phyloP scores from a whole-genome alignment of 1,284 basidiomycete genomes.

The Rhodotorula sp. region DNA sequence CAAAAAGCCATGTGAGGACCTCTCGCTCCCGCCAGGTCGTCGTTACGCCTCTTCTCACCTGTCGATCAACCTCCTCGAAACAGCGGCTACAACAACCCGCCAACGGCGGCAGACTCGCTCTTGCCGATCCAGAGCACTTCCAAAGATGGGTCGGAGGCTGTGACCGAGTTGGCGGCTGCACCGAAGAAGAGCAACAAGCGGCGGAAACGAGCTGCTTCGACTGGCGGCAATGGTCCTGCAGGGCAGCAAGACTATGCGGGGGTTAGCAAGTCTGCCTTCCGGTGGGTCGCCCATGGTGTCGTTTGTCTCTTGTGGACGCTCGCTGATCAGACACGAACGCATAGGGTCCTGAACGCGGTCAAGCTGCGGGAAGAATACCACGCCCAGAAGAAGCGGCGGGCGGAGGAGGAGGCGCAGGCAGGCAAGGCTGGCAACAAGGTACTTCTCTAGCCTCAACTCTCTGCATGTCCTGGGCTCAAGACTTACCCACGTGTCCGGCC shows the following conservation, averaged over 20 bases:
- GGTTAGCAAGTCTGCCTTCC: conserved; percentile 30
- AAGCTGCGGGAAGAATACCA: conserved; percentile 36
- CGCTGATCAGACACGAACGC: background rate
- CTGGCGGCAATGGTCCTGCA: background rate
- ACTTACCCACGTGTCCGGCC: background rate
- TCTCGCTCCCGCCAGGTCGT: background rate
- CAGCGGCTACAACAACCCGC: conserved; percentile 34
- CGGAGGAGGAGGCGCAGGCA: conserved; percentile 27
- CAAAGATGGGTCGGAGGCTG: background rate
- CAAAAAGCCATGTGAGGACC: conserved; percentile 6
- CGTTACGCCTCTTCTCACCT: background rate
- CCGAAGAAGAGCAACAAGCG: conserved; percentile 28
- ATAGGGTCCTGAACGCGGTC: conserved; percentile 37
- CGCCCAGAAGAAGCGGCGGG: conserved; percentile 37
- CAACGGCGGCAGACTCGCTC: conserved; percentile 28
- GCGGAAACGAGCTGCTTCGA: conserved; percentile 5
- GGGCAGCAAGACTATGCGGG: conserved; percentile 16
- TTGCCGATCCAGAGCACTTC: conserved; percentile 21
- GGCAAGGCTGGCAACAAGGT: conserved; percentile 25
- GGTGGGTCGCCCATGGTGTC: conserved; percentile 5
- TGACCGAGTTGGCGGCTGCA: background rate
- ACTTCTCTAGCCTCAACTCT: background rate
- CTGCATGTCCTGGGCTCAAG: background rate
- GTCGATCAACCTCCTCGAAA: background rate
- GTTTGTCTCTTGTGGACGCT: no score